phyloP scores from a whole-genome alignment of 2,329 filamentous ascomycete species.

The Ophiostoma tasmaniense region DNA sequence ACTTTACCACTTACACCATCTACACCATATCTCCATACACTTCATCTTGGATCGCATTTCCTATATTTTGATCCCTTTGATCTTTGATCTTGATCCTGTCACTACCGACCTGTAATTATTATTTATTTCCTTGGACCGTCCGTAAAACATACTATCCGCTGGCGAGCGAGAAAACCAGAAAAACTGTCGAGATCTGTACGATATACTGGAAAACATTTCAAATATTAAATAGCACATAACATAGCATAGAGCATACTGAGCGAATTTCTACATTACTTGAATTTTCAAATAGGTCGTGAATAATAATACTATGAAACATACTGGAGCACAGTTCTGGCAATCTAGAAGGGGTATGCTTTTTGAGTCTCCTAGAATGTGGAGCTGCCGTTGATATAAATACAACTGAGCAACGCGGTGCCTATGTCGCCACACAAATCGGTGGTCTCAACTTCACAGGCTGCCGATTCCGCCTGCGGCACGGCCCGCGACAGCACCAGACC shows the following conservation, averaged over 20 bases:
- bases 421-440: not conserved
- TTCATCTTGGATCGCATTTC: not conserved
- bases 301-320: not conserved
- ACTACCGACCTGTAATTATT: not conserved
- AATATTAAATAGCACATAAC: not conserved
- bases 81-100: not conserved
- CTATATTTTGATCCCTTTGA: not conserved
- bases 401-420: not conserved
- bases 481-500: not conserved
- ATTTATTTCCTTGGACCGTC: not conserved
- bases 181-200: not conserved
- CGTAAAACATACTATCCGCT: not conserved
- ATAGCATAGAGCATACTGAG: not conserved
- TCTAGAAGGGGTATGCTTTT: constrained; percentile 6
- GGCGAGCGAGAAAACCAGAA: not conserved
- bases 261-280: not conserved
- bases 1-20: not conserved
- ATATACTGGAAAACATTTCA: not conserved
- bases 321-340: not conserved
- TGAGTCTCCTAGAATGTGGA: not conserved
- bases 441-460: not conserved
- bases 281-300: not conserved
- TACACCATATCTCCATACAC: not conserved
- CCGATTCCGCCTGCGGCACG: constrained; percentile 5
- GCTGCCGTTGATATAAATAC: not conserved